Conservation (phyloP, 2,329 filamentous ascomycete genomes). For the Penicillium corylophilum region DNA sequence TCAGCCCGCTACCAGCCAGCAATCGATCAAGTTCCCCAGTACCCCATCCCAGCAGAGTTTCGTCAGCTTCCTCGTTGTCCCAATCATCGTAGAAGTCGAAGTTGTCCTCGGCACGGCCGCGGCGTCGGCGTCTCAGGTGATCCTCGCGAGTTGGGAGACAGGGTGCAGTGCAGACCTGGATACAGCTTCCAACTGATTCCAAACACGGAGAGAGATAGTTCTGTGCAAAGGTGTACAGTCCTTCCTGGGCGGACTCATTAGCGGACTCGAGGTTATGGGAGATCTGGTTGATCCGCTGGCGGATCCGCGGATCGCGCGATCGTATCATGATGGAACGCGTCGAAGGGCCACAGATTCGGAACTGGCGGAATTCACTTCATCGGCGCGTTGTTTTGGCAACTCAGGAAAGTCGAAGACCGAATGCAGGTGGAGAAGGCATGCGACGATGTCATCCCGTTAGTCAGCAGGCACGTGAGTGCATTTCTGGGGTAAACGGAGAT, state of each 20-base stretch:
- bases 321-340: slow-evolving; percentile 53
- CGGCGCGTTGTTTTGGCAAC: slow-evolving; percentile 16
- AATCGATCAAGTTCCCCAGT: slow-evolving; percentile 83
- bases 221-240: slow-evolving; percentile 85
- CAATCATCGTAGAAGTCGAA: slow-evolving; percentile 99
- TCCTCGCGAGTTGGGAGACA: slow-evolving; percentile 71
- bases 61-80: slow-evolving; percentile 65
- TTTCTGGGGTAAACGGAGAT: slow-evolving; percentile 4
- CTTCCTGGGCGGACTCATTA: slow-evolving; percentile 86
- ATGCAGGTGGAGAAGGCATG: slow-evolving; percentile 19
- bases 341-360: slow-evolving; percentile 5
- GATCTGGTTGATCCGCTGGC: slow-evolving; percentile 90
- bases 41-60: slow-evolving; percentile 71
- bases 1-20: slow-evolving; percentile 63
- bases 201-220: slow-evolving; percentile 82
- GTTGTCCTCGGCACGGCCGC: slow-evolving; percentile 70
- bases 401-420: slow-evolving; percentile 6
- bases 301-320: slow-evolving; percentile 76
- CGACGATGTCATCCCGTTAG: slow-evolving; percentile 31
- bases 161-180: slow-evolving; percentile 68
- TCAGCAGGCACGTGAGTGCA: slow-evolving; percentile 26
- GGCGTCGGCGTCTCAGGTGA: slow-evolving; percentile 68
- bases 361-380: slow-evolving; percentile 13
- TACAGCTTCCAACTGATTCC: slow-evolving; percentile 60
- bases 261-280: slow-evolving; percentile 86